Conservation (phyloP, 371 early-diverging fungal genomes). For the Lichtheimia corymbifera region DNA sequence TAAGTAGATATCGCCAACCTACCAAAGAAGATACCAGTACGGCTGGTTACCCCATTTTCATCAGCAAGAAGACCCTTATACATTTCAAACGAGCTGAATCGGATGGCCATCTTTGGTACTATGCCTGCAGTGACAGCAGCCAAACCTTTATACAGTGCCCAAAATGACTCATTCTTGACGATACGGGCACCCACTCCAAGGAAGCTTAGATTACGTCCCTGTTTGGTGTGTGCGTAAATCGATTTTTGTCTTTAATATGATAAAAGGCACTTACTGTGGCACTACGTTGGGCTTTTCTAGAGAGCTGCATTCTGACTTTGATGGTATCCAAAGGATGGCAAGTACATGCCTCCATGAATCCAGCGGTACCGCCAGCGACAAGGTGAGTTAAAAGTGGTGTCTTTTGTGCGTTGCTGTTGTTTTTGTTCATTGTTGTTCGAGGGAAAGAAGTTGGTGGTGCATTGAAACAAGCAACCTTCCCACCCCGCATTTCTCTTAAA, state of each 20-base stretch:
- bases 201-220: slow-evolving; percentile 65
- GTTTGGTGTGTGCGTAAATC: background rate
- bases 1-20: slow-evolving; percentile 18
- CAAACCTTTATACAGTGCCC: slow-evolving; percentile 95
- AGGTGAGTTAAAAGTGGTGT: slow-evolving; percentile 68
- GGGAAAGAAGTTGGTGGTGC: slow-evolving; percentile 5
- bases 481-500: background rate
- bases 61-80: slow-evolving; percentile 88
- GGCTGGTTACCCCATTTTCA: slow-evolving; percentile 67
- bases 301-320: slow-evolving; percentile 93
- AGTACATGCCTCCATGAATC: slow-evolving; percentile 88
- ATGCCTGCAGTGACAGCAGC: slow-evolving; percentile 96
- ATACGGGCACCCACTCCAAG: slow-evolving; percentile 85
- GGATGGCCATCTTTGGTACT: slow-evolving; percentile 98
- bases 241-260: background rate
- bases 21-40: slow-evolving; percentile 82
- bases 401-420: slow-evolving; percentile 34
- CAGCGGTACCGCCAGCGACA: slow-evolving; percentile 92
- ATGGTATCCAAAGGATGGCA: slow-evolving; percentile 98
- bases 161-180: slow-evolving; percentile 83
- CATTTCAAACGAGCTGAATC: slow-evolving; percentile 94
- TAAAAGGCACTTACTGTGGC: slow-evolving; percentile 34
- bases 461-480: background rate
- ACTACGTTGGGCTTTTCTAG: slow-evolving; percentile 48
- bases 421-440: slow-evolving; percentile 20